These are phyloP conservation scores for Pyrenochaeta sp. DNA, from an alignment of 2,329 filamentous ascomycete genomes.

Conservation along the genomic window DNA sequence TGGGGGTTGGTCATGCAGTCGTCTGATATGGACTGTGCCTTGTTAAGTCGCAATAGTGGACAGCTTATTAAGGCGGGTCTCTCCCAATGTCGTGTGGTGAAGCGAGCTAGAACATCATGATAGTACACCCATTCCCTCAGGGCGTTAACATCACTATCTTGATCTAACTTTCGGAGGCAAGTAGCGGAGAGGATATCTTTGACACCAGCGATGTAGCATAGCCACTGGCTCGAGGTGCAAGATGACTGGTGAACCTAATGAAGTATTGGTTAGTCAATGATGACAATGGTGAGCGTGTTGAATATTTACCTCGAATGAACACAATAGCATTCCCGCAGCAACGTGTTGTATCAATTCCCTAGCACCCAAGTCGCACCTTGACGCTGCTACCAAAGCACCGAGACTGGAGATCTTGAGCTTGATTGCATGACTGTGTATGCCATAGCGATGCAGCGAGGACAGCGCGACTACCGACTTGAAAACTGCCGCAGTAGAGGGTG, in stretches of 20 bases:
- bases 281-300: background rate
- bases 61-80: background rate
- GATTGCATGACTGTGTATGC: slow-evolving; percentile 18
- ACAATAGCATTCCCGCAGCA: slow-evolving; percentile 23
- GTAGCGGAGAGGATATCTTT: slow-evolving; percentile 13
- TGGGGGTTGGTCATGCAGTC: background rate
- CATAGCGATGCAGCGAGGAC: slow-evolving; percentile 20
- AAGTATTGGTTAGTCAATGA: background rate
- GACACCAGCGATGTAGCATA: slow-evolving; percentile 17
- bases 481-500: slow-evolving; percentile 15
- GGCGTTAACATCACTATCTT: slow-evolving; percentile 10
- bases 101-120: slow-evolving; percentile 25
- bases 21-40: background rate
- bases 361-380: background rate
- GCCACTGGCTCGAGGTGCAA: slow-evolving; percentile 23
- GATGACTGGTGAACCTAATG: slow-evolving; percentile 3
- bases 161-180: background rate
- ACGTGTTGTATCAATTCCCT: slow-evolving; percentile 18
- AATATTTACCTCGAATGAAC: slow-evolving; percentile 23
- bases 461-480: slow-evolving; percentile 18
- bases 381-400: slow-evolving; percentile 10
- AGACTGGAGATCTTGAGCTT: slow-evolving; percentile 18
- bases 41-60: background rate
- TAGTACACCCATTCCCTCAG: slow-evolving; percentile 30
- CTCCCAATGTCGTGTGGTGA: slow-evolving; percentile 21